Evolutionary conservation across 2,329 filamentous ascomycete genomes (phyloP), one percentile per base, ranked within the genome.

Genomic region (Emergomyces africanus): DNA sequence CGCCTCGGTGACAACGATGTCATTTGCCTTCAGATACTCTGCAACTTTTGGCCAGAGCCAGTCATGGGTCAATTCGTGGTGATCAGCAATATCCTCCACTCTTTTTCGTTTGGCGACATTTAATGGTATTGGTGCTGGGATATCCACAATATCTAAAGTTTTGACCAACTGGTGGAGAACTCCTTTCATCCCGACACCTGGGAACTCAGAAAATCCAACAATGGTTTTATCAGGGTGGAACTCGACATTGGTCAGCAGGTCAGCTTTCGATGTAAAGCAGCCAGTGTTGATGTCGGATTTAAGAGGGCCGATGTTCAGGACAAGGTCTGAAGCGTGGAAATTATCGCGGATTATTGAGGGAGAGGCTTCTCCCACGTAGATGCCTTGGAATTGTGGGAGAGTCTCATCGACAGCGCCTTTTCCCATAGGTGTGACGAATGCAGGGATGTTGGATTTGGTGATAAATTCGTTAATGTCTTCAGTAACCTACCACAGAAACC

Each of bases 381-480:
- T 88, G 63, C 90, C 90, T 25, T 88, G 88, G 65, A 87, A 95
- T 67, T 83, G 87, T n/a, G 80, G 77, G 53, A 87, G 80, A 1
- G 81, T 81, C 72, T 96, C 90, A 66, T 94, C 81, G 53, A 96
- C 81, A 23, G 88, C 87, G 20, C 89, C 83, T 75, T 95, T 95
- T 53, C 90, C 90, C 87, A 95, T 95, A 2, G 90, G 89, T 0
- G 89, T 87, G n/a, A 91, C 88, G 66, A 94, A 95, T 0, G 88
- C 86, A 4, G 90, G 90, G 8, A 95, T 77, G 3, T 83, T 78
- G 0, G 88, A 88, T 71, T 86, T 88, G 61, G 85, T 78, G 57
- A 95, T 77, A 18, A 96, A 77, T 8, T 82, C 81, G 65, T 88
- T 83, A 20, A 90, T 84, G 71, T 94, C 89, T 0, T 83, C 72